Evolutionary conservation across 805 yeast genomes (phyloP).

Genomic region (Candida bentonensis): DNA sequence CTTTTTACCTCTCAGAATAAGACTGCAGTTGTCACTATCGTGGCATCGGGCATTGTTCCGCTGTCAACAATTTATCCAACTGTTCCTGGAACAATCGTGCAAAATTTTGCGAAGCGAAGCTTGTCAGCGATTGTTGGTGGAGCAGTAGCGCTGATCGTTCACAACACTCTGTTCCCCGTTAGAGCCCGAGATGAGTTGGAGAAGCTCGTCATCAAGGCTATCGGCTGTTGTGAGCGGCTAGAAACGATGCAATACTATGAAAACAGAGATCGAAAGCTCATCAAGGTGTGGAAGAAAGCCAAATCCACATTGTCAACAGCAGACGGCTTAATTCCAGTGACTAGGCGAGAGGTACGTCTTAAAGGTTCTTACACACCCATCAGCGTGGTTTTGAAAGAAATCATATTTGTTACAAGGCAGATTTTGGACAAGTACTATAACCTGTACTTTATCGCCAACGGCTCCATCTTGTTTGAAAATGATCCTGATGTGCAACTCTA

Average conservation of each 20-base stretch:
- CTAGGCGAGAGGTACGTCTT: conserved; percentile 30
- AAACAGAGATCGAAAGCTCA: conserved; percentile 21
- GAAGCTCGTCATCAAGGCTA: conserved; percentile 27
- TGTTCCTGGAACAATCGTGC: conserved; percentile 26
- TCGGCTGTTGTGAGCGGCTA: conserved; percentile 28
- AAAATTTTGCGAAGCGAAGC: conserved; percentile 36
- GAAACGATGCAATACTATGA: conserved; percentile 20
- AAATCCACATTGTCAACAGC: conserved; percentile 28
- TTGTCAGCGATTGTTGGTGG: conserved; percentile 39
- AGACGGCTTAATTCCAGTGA: conserved; percentile 24
- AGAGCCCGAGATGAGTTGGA: conserved; percentile 33
- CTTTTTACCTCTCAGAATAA: conserved; percentile 35
- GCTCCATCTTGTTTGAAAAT: background rate
- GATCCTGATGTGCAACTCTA: conserved; percentile 25
- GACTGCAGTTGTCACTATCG: conserved; percentile 36
- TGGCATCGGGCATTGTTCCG: conserved; percentile 33
- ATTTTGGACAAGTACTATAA: conserved; percentile 35
- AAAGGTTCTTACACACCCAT: conserved; percentile 31
- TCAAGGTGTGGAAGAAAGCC: conserved; percentile 24
- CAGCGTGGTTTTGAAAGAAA: conserved; percentile 28
- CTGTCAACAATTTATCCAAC: conserved; percentile 30
- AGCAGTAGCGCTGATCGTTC: conserved; percentile 31
- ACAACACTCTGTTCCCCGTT: conserved; percentile 31
- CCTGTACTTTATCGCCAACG: conserved; percentile 27
- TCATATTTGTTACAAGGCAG: conserved; percentile 32